Percentiles rank a stretch among this genome's conserved stretches.
phyloP scores from a whole-genome alignment of 176 grass and related monocot species.

The Panicum miliaceum region DNA sequence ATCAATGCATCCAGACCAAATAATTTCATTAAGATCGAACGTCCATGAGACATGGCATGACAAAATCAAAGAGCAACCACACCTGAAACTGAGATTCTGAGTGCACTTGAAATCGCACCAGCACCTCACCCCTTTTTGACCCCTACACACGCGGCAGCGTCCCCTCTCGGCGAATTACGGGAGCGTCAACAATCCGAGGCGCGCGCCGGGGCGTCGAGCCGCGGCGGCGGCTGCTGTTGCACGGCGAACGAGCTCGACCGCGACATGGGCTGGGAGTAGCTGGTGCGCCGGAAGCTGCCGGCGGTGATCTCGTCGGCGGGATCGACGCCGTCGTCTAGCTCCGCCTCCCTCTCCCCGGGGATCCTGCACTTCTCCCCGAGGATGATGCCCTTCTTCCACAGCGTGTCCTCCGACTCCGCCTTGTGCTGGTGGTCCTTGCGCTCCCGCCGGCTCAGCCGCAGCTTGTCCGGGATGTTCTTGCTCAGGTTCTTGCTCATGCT shows the following conservation, averaged over 20 bases:
- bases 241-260: constrained; percentile 65
- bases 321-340: constrained; percentile 43
- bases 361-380: constrained; percentile 81
- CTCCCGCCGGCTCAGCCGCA: constrained; percentile 70
- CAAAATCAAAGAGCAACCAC: neutral
- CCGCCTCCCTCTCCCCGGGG: constrained; percentile 69
- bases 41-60: neutral
- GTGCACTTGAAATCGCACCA: constrained; percentile 8
- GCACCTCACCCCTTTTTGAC: constrained; percentile 6
- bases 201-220: neutral
- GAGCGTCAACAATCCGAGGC: constrained; percentile 34
- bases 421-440: constrained; percentile 45
- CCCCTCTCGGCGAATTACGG: neutral
- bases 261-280: constrained; percentile 61
- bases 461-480: constrained; percentile 69
- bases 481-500: constrained; percentile 54
- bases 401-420: constrained; percentile 63
- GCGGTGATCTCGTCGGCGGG: constrained; percentile 58
- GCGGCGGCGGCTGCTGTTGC: constrained; percentile 21
- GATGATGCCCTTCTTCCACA: constrained; percentile 96
- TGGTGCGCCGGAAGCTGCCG: constrained; percentile 51
- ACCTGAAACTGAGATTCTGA: constrained; percentile 25
- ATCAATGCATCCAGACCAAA: neutral
- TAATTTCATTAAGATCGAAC: neutral
- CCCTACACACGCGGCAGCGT: neutral